A percentile compares a stretch with the other conserved stretches of the same genome.
Conservation (phyloP, 2,329 filamentous ascomycete genomes). For the Talaromyces amestolkiae region DNA sequence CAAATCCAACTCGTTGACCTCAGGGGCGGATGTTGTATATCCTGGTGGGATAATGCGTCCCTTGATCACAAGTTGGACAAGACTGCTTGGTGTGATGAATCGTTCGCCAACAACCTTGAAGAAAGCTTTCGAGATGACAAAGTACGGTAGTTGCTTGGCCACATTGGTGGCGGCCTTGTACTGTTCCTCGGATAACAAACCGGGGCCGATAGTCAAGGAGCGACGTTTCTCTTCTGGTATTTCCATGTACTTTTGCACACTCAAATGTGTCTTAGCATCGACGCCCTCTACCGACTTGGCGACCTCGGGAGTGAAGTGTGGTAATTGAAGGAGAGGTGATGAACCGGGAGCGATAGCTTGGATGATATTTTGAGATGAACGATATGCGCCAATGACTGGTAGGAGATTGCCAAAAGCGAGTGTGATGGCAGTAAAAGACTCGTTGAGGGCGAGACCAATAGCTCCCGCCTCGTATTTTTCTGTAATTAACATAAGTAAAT, state of each 20-base stretch:
- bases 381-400: slow-evolving; percentile 79
- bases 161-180: slow-evolving; percentile 74
- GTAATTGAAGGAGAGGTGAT: slow-evolving; percentile 88
- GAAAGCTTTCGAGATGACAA: slow-evolving; percentile 87
- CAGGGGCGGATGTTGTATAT: slow-evolving; percentile 64
- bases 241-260: slow-evolving; percentile 85
- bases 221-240: slow-evolving; percentile 72
- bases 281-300: slow-evolving; percentile 54
- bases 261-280: slow-evolving; percentile 67
- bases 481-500: slow-evolving; percentile 21
- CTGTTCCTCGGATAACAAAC: slow-evolving; percentile 70
- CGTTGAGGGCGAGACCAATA: slow-evolving; percentile 78
- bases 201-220: slow-evolving; percentile 65
- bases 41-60: slow-evolving; percentile 90
- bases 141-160: slow-evolving; percentile 76
- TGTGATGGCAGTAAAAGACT: slow-evolving; percentile 81
- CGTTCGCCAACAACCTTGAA: slow-evolving; percentile 98
- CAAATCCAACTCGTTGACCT: slow-evolving; percentile 73
- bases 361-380: slow-evolving; percentile 78
- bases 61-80: slow-evolving; percentile 94
- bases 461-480: slow-evolving; percentile 88
- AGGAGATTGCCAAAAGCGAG: slow-evolving; percentile 81
- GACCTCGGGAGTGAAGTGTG: slow-evolving; percentile 70
- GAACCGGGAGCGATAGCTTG: slow-evolving; percentile 81
- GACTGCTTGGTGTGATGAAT: slow-evolving; percentile 83